A percentile compares a stretch with the other conserved stretches of the same genome.
Evolutionary conservation across 371 early-diverging fungal species (phyloP).

Genomic region (Funneliformis caledonium): DNA sequence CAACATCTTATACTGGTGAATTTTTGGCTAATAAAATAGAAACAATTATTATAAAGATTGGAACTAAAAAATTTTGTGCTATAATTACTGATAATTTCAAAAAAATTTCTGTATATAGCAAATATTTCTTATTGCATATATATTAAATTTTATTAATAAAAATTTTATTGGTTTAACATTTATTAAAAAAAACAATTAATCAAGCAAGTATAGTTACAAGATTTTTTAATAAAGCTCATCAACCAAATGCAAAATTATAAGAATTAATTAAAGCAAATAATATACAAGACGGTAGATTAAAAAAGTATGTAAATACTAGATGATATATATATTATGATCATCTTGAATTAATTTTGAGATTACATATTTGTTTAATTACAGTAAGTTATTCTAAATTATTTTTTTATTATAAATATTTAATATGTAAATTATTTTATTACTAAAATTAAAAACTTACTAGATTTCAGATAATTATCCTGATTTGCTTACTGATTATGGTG

Average conservation of each 20-base stretch:
- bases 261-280: no score
- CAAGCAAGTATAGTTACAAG: background rate
- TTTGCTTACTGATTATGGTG: no score
- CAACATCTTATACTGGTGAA: background rate
- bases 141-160: background rate
- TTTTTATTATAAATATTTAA: no score
- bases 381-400: no score
- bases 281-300: background rate
- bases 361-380: no score
- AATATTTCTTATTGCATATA: background rate
- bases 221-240: background rate
- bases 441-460: no score
- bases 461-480: no score
- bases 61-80: slow-evolving; percentile 1
- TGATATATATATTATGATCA: slow-evolving; percentile 3
- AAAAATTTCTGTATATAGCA: background rate
- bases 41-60: background rate
- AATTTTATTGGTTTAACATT: background rate
- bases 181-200: background rate
- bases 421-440: no score
- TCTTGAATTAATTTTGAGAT: background rate
- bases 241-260: background rate
- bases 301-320: background rate
- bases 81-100: background rate
- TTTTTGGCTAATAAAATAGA: background rate